Evolutionary conservation across 2,329 filamentous ascomycete species (phyloP).

Genomic region (Sarocladiaceae sp.): DNA sequence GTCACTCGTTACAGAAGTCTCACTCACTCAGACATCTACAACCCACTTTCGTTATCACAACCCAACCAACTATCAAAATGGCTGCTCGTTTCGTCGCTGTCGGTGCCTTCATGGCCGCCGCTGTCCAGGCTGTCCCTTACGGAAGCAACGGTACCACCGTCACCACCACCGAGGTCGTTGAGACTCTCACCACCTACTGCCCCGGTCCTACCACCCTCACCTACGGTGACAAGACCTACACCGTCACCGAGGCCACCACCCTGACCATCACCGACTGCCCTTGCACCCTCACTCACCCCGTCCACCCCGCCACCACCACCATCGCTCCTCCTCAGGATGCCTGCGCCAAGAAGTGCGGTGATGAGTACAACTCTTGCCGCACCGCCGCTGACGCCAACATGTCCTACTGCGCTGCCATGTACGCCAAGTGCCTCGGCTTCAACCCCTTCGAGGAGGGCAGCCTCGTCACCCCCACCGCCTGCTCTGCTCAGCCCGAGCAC

Average conservation of each 20-base stretch:
- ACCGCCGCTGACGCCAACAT: slow-evolving; percentile 16
- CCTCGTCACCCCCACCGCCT: slow-evolving; percentile 7
- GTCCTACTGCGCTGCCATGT: slow-evolving; percentile 19
- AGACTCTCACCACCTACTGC: slow-evolving; percentile 36
- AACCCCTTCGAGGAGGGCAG: slow-evolving; percentile 17
- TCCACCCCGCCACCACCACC: not conserved
- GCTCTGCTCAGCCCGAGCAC: slow-evolving; percentile 1
- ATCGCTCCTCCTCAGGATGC: not conserved
- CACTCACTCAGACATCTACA: not conserved
- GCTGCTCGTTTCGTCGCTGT: slow-evolving; percentile 1
- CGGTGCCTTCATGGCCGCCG: slow-evolving; percentile 4
- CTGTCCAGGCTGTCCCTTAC: not conserved
- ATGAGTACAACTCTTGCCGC: slow-evolving; percentile 17
- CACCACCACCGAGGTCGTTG: slow-evolving; percentile 30
- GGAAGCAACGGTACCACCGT: slow-evolving; percentile 20
- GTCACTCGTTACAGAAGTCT: slow-evolving; percentile 1
- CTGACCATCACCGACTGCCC: slow-evolving; percentile 53
- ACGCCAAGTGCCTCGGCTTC: slow-evolving; percentile 20
- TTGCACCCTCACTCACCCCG: slow-evolving; percentile 2
- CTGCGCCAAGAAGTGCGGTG: slow-evolving; percentile 17
- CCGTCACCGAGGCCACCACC: slow-evolving; percentile 48
- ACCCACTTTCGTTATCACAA: not conserved
- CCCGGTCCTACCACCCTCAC: slow-evolving; percentile 46
- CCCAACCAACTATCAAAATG: not conserved
- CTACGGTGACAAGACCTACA: slow-evolving; percentile 47